These are phyloP conservation scores for Russula dissimulans DNA, from an alignment of 768 basidiomycete species.

Conservation along the genomic window DNA sequence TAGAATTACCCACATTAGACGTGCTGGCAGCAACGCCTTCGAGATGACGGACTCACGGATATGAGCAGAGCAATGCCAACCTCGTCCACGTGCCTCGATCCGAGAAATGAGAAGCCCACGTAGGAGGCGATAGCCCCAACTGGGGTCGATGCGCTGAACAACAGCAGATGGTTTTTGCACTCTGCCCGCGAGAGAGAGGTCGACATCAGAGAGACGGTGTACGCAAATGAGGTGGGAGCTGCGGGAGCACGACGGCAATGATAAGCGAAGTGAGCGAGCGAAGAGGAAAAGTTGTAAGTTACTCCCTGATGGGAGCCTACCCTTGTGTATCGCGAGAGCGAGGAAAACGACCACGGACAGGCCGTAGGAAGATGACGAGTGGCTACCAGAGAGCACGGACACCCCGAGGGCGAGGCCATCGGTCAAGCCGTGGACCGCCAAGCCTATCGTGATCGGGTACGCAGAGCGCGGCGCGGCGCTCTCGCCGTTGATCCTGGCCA, in stretches of 20 bases:
- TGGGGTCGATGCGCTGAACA: constrained; percentile 83
- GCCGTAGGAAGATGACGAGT: constrained; percentile 27
- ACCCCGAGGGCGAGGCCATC: constrained; percentile 92
- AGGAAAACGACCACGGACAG: constrained; percentile 83
- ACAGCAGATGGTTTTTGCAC: constrained; percentile 63
- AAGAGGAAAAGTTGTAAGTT: not conserved
- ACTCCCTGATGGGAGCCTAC: constrained; percentile 25
- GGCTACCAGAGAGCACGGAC: constrained; percentile 38
- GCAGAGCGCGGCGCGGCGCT: constrained; percentile 33
- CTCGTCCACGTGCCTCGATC: constrained; percentile 40
- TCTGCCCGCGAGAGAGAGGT: constrained; percentile 56
- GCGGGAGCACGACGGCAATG: not conserved
- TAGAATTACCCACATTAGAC: constrained; percentile 24
- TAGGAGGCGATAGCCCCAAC: constrained; percentile 74
- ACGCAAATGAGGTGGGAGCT: constrained; percentile 89
- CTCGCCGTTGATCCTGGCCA: not conserved
- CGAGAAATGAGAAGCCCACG: constrained; percentile 47
- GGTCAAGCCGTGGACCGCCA: constrained; percentile 80
- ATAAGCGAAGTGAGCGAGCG: not conserved
- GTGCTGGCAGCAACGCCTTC: not conserved
- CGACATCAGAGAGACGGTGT: constrained; percentile 78
- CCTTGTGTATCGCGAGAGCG: constrained; percentile 89
- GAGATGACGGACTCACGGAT: constrained; percentile 42
- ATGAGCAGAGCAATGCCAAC: constrained; percentile 74
- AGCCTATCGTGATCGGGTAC: constrained; percentile 72